Percentiles rank a stretch among this genome's conserved stretches.
These are phyloP conservation scores for Didymella keratinophila DNA, from an alignment of 2,329 filamentous ascomycete species.

Conservation along the genomic window DNA sequence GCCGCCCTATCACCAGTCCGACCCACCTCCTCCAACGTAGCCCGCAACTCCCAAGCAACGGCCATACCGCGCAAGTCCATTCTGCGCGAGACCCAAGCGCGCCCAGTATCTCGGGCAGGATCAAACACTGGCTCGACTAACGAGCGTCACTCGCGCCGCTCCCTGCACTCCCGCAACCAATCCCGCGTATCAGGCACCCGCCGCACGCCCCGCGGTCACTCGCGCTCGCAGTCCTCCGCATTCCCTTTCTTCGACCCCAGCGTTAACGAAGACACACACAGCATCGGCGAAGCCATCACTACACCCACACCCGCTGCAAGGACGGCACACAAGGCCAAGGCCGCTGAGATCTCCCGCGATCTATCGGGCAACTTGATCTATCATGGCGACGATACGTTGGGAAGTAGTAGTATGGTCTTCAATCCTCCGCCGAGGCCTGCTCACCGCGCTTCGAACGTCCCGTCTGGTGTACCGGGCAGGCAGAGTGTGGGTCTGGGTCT, in stretches of 20 bases:
- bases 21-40: slow-evolving; percentile 6
- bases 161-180: slow-evolving; percentile 32
- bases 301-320: slow-evolving; percentile 4
- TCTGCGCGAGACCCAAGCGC: slow-evolving; percentile 10
- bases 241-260: slow-evolving; percentile 39
- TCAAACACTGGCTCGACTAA: slow-evolving; percentile 25
- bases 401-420: slow-evolving; percentile 29
- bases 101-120: slow-evolving; percentile 7
- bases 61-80: slow-evolving; percentile 19
- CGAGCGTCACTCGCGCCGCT: slow-evolving; percentile 38
- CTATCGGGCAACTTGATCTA: slow-evolving; percentile 31
- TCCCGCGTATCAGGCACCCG: slow-evolving; percentile 28
- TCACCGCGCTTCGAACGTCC: slow-evolving; percentile 2
- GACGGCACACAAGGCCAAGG: not conserved
- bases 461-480: slow-evolving; percentile 3
- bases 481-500: slow-evolving; percentile 22
- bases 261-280: slow-evolving; percentile 15
- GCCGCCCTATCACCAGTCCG: slow-evolving; percentile 27
- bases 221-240: slow-evolving; percentile 40
- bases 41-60: slow-evolving; percentile 20
- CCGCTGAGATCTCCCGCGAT: slow-evolving; percentile 25
- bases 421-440: slow-evolving; percentile 15
- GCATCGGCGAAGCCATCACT: slow-evolving; percentile 17
- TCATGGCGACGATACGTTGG: slow-evolving; percentile 31
- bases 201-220: slow-evolving; percentile 30